Percentiles rank a stretch among this genome's conserved stretches.
phyloP scores from a whole-genome alignment of 2,329 filamentous ascomycete species.

The Trichophyton mentagrophytes region DNA sequence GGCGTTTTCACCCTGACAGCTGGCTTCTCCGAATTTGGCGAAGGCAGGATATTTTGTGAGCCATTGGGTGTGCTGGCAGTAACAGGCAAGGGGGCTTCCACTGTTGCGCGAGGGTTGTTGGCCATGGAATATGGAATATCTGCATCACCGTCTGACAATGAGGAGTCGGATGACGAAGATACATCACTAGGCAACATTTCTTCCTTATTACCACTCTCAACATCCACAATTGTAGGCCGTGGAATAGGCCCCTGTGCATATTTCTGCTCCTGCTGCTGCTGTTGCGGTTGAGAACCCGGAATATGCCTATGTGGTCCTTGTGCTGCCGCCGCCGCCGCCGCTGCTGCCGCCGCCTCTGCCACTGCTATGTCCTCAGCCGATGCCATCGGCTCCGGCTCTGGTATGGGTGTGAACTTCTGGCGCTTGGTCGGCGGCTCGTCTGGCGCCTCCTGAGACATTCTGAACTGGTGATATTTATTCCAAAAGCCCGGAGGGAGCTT shows the following conservation, averaged over 20 bases:
- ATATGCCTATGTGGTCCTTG: background rate
- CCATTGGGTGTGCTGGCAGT: background rate
- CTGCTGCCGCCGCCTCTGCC: background rate
- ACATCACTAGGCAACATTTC: background rate
- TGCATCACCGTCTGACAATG: background rate
- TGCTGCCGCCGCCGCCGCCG: background rate
- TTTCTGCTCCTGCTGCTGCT: background rate
- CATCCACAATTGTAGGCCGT: background rate
- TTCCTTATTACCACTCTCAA: background rate
- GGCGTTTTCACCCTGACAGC: background rate
- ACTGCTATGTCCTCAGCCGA: background rate
- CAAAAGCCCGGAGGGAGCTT: background rate
- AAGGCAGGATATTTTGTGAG: background rate
- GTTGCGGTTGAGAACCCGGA: background rate
- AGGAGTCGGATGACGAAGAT: background rate
- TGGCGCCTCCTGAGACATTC: background rate
- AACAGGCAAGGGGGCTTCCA: background rate
- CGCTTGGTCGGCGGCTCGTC: background rate
- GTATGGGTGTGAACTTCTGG: slow-evolving; percentile 1
- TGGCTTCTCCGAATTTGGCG: background rate
- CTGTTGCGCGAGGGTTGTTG: background rate
- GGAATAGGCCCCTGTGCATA: background rate
- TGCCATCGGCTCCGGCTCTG: background rate
- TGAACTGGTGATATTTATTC: background rate
- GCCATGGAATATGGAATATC: background rate